phyloP scores from a whole-genome alignment of 495 filamentous ascomycete genomes.

The Darksidea phi region DNA sequence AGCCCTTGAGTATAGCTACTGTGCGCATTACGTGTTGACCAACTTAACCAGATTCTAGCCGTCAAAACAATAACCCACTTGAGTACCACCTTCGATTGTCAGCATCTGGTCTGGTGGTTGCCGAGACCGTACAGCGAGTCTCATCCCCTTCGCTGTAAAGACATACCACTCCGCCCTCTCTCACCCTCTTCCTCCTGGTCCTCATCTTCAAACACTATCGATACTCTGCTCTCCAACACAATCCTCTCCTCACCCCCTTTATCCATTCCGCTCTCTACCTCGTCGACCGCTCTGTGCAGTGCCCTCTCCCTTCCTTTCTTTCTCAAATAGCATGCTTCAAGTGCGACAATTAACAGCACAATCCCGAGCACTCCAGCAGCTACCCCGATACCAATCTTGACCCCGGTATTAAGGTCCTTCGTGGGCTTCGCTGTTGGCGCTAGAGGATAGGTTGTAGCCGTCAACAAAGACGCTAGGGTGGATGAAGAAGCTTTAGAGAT shows the following conservation, averaged over 20 bases:
- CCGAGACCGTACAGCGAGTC: background rate
- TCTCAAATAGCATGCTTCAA: background rate
- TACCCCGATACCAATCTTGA: constrained; percentile 10
- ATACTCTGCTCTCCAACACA: constrained; percentile 16
- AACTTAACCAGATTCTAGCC: too few species aligned
- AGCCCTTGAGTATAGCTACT: too few species aligned
- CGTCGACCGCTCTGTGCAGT: background rate
- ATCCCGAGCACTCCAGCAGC: background rate
- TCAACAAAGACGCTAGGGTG: background rate
- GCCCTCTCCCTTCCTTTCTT: constrained; percentile 7
- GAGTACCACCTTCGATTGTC: background rate
- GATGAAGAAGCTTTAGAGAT: too few species aligned
- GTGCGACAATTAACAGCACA: background rate
- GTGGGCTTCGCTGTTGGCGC: constrained; percentile 3
- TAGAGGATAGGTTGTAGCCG: background rate
- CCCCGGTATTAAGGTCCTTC: background rate
- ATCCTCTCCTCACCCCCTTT: constrained; percentile 9
- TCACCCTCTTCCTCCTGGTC: constrained; percentile 1
- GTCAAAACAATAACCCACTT: too few species aligned
- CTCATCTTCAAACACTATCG: constrained; percentile 5
- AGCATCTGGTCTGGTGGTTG: too few species aligned
- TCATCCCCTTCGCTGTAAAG: background rate
- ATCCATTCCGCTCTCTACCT: constrained; percentile 4
- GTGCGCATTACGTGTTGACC: too few species aligned
- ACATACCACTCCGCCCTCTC: constrained; percentile 14